These are phyloP conservation scores for Grammothele lineata DNA, from an alignment of 768 basidiomycete species.

Conservation along the genomic window DNA sequence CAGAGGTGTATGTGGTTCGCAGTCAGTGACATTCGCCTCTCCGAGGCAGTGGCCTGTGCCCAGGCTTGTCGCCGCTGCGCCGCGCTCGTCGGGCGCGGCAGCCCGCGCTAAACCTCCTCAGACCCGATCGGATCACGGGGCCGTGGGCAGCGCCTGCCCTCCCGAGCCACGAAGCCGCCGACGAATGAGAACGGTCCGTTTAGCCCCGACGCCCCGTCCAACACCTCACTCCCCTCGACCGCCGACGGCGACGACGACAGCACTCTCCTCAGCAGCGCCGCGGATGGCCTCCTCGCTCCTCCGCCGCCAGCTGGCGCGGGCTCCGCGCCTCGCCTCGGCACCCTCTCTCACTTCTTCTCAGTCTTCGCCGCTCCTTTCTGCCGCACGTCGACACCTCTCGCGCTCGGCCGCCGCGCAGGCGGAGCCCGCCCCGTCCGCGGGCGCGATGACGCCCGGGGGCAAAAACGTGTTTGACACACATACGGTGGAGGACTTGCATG, in stretches of 20 bases:
- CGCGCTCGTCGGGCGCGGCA: not conserved
- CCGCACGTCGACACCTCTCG: constrained; percentile 34
- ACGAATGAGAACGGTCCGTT: constrained; percentile 28
- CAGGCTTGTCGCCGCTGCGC: too few relatives aligned
- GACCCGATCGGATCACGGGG: not conserved
- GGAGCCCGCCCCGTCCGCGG: constrained; percentile 16
- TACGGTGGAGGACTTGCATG: constrained; percentile 81
- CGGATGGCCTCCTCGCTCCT: constrained; percentile 65
- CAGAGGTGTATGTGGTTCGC: too few relatives aligned
- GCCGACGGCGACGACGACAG: constrained; percentile 23
- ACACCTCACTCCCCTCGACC: too few relatives aligned
- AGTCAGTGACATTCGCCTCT: too few relatives aligned
- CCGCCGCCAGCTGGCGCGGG: constrained; percentile 49
- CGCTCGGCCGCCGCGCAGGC: constrained; percentile 31
- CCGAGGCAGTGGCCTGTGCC: too few relatives aligned
- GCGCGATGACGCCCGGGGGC: constrained; percentile 26
- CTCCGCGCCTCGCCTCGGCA: constrained; percentile 37
- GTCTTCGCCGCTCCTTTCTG: constrained; percentile 10
- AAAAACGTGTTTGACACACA: constrained; percentile 63
- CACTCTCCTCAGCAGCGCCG: constrained; percentile 25
- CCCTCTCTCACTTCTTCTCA: constrained; percentile 24
- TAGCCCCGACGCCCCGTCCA: constrained; percentile 24
- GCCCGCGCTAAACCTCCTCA: not conserved
- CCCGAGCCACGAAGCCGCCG: constrained; percentile 9
- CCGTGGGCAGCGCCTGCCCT: constrained; percentile 18